These are phyloP conservation scores for Umbellularia californica DNA, from an alignment of 164 flowering plant species.

Conservation along the genomic window DNA sequence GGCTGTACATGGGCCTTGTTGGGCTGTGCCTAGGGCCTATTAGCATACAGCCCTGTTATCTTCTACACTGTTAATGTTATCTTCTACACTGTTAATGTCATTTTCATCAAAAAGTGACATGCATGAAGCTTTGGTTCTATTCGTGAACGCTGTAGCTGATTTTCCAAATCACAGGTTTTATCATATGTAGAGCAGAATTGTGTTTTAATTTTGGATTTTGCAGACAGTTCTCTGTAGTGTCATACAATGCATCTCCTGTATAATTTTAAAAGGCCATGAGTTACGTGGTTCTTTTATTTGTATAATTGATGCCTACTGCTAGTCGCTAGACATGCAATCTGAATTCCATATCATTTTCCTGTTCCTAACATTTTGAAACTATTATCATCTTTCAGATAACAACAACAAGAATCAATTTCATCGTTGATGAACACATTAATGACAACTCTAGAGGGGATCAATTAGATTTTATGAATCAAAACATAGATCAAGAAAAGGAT, in stretches of 20 bases:
- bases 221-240: too few species aligned
- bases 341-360: neutral
- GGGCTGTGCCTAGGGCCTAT: too few species aligned
- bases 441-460: conserved; percentile 33
- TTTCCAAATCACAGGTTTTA: too few species aligned
- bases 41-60: too few species aligned
- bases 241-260: neutral
- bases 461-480: conserved; percentile 25
- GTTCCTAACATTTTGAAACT: neutral
- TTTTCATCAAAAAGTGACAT: too few species aligned
- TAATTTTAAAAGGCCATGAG: neutral
- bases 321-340: neutral
- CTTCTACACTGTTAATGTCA: too few species aligned
- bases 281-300: neutral
- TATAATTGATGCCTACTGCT: neutral
- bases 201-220: too few species aligned
- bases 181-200: too few species aligned
- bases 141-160: too few species aligned
- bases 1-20: too few species aligned
- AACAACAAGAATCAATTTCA: conserved; percentile 79
- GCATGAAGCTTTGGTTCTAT: too few species aligned
- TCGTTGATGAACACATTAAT: conserved; percentile 54
- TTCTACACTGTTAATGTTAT: too few species aligned
- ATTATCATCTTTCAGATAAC: conserved; percentile 59
- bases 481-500: conserved; percentile 53